Evolutionary conservation across 768 basidiomycete species (phyloP).

Genomic region (Coprinopsis strossmayeri): DNA sequence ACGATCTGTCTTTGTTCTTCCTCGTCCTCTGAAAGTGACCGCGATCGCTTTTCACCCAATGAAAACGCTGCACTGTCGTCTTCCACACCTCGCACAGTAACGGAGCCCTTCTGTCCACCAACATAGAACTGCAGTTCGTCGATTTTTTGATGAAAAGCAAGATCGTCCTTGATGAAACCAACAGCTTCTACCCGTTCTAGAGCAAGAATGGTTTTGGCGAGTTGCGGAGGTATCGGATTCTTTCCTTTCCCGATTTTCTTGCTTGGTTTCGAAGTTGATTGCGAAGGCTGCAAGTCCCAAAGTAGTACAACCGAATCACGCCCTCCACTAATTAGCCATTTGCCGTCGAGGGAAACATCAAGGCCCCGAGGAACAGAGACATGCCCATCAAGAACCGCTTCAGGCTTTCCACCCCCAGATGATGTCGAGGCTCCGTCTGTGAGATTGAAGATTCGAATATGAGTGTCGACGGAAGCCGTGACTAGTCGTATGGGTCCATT

Average conservation of each 20-base stretch:
- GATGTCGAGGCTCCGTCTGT: conserved; percentile 54
- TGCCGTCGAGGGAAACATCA: conserved; percentile 78
- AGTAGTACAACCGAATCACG: conserved; percentile 89
- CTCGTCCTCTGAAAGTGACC: conserved; percentile 39
- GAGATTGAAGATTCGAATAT: conserved; percentile 89
- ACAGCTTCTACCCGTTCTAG: conserved; percentile 86
- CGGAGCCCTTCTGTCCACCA: conserved; percentile 82
- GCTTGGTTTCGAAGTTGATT: conserved; percentile 17
- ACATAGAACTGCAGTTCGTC: conserved; percentile 68
- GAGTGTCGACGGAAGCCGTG: conserved; percentile 88
- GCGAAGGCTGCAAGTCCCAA: conserved; percentile 65
- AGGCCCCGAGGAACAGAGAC: conserved; percentile 90
- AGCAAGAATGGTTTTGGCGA: conserved; percentile 75
- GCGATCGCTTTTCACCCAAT: conserved; percentile 47
- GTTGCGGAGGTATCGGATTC: conserved; percentile 42
- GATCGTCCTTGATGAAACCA: conserved; percentile 53
- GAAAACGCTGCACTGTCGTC: conserved; percentile 53
- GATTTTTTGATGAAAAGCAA: conserved; percentile 29
- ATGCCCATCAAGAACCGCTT: conserved; percentile 89
- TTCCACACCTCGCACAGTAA: conserved; percentile 80
- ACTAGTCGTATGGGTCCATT: conserved; percentile 68
- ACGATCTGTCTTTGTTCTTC: conserved; percentile 84
- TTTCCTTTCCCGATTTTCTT: conserved; percentile 44
- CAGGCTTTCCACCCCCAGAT: conserved; percentile 52
- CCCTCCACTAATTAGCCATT: conserved; percentile 87